Conservation (phyloP, 1,139 yeast genomes). For the Pichia sp. region DNA sequence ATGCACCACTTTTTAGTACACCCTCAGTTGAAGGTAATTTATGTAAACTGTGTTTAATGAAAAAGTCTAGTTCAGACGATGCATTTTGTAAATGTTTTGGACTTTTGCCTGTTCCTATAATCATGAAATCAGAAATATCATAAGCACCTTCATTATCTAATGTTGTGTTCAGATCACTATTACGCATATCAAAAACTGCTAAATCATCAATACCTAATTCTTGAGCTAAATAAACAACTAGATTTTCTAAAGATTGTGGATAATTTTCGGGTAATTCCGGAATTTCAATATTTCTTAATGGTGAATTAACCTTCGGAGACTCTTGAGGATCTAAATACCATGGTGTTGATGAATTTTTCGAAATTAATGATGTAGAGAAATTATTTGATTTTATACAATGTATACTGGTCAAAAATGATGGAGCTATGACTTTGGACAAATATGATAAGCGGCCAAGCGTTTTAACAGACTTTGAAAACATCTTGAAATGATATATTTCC, state of each 20-base stretch:
- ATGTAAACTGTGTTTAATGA: conserved; percentile 38
- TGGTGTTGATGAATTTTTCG: conserved; percentile 30
- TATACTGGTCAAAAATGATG: not conserved
- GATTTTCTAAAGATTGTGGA: conserved; percentile 43
- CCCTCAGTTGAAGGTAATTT: conserved; percentile 62
- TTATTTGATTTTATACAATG: not conserved
- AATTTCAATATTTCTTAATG: conserved; percentile 31
- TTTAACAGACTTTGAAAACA: not conserved
- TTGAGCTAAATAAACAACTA: conserved; percentile 43
- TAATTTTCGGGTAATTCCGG: conserved; percentile 51
- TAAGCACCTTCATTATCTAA: conserved; percentile 36
- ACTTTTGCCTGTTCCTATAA: conserved; percentile 74
- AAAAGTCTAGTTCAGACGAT: conserved; percentile 47
- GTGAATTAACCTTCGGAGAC: conserved; percentile 35
- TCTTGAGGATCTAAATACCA: conserved; percentile 58
- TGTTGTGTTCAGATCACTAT: conserved; percentile 26
- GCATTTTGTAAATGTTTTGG: conserved; percentile 72
- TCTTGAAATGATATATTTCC: not conserved
- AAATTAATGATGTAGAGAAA: not conserved
- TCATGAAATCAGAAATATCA: conserved; percentile 43
- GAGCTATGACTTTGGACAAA: not conserved
- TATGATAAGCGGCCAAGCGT: not conserved
- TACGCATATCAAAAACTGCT: conserved; percentile 49
- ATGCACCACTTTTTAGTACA: conserved; percentile 51
- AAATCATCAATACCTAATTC: conserved; percentile 65